Base-by-base conservation (phyloP, 2,329 filamentous ascomycete genomes). In the Beauveria caledonica region DNA sequence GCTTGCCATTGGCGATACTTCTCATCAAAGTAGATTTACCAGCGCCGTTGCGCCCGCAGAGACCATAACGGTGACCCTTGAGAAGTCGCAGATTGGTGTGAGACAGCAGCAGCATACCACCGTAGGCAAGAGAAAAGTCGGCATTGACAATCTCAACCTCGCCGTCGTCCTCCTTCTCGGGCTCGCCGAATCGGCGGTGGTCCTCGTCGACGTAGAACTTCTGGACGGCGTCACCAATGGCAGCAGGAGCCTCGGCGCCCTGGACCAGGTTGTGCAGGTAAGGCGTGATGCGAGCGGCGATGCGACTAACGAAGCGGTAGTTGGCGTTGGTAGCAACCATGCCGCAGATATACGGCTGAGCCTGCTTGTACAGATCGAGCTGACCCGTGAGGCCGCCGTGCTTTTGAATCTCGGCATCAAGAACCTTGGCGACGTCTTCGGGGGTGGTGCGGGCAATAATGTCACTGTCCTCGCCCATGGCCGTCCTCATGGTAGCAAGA, bases 21-120 rank as follows among this genome's bases (percentile, higher is more conserved):
- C 91, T 90, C 94, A 99, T 97, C 62, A 99, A 83, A 1, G 94
- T 99, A n/a, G 94, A 97, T 79, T 99, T 99, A 71, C 94, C 94
- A 61, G 92, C 92, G 78, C 94, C 94, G 73, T 99, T 99, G 68
- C 93, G 89, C 69, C 94, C 94, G 70, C 93, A 97, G 19, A 99
- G 89, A 73, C 94, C 94, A 72, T 99, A 99, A 62, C 94, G 88
- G 76, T 97, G 94, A 61, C 94, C 94, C 80, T 97, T 97, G 69
- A 97, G 83, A 9, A 99, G 85, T 46, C 92, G 87, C 48, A 99
- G 80, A 73, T 97, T 97, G 66, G 94, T 97, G 78, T 97, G 94
- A 5, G 92, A 97, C 23, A 99, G 83, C 63, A 99, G 80, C 66
- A 99, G 85, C 92, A 97, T 97, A 69, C 94, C 94, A 72, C 94